Conservation (phyloP, 352 stramenopile species). For the Phytopythium vexans region DNA sequence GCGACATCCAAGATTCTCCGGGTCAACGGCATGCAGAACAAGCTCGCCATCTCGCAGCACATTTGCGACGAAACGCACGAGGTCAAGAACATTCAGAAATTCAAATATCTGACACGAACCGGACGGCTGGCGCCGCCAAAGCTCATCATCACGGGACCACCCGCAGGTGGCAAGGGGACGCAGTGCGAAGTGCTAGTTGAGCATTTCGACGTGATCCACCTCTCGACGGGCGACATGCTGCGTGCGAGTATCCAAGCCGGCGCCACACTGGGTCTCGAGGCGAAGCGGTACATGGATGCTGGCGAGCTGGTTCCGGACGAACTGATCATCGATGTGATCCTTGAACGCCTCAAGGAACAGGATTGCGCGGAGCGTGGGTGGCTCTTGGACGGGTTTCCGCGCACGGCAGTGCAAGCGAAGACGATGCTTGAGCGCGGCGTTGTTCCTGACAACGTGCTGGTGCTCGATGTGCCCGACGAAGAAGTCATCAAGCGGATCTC, state of each 20-base stretch:
- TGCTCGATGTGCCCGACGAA: constrained; percentile 93
- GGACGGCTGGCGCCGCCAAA: constrained; percentile 61
- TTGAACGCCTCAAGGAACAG: constrained; percentile 72
- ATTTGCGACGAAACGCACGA: constrained; percentile 30
- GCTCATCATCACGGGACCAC: constrained; percentile 89
- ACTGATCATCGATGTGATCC: constrained; percentile 88
- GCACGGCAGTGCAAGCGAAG: constrained; percentile 83
- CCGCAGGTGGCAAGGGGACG: constrained; percentile 92
- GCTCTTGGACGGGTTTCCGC: constrained; percentile 93
- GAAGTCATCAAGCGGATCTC: constrained; percentile 95
- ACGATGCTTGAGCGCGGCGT: constrained; percentile 75
- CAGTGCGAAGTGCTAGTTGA: constrained; percentile 91
- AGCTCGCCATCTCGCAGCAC: constrained; percentile 31
- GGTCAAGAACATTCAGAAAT: constrained; percentile 40
- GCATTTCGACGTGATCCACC: constrained; percentile 88
- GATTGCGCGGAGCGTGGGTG: constrained; percentile 87
- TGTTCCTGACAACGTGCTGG: constrained; percentile 82
- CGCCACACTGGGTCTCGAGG: constrained; percentile 59
- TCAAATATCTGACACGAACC: constrained; percentile 29
- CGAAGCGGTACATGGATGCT: constrained; percentile 89
- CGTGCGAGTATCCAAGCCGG: constrained; percentile 79
- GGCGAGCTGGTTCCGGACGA: constrained; percentile 91
- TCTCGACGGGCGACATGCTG: constrained; percentile 92
- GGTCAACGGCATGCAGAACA: constrained; percentile 48
- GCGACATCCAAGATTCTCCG: constrained; percentile 25